Evolutionary conservation across 2,329 filamentous ascomycete genomes (phyloP).

Genomic region (Stachybotrys chlorohalonatus): DNA sequence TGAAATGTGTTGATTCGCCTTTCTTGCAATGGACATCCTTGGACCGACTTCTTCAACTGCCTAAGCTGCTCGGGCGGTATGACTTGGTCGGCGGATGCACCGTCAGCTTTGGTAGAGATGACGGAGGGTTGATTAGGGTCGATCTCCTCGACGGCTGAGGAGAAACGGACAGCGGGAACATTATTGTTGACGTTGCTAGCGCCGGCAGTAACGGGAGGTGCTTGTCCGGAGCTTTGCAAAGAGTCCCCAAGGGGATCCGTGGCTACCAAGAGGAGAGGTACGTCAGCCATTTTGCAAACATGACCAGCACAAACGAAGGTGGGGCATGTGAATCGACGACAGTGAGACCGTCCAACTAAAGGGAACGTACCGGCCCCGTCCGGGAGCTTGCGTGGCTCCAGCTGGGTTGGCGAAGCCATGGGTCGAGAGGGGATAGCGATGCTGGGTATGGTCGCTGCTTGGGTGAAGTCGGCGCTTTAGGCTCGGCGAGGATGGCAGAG

Average conservation of each 20-base stretch:
- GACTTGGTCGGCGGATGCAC: slow-evolving; percentile 24
- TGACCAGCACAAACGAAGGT: not conserved
- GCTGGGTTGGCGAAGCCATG: slow-evolving; percentile 7
- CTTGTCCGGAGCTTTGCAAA: not conserved
- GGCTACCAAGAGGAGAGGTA: not conserved
- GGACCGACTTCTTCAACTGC: slow-evolving; percentile 62
- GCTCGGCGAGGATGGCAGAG: slow-evolving; percentile 4
- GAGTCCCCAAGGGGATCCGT: not conserved
- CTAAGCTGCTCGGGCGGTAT: slow-evolving; percentile 56
- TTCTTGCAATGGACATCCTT: slow-evolving; percentile 70
- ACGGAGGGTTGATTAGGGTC: slow-evolving; percentile 31
- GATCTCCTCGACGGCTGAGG: slow-evolving; percentile 63
- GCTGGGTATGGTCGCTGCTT: slow-evolving; percentile 5
- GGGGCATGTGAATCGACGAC: not conserved
- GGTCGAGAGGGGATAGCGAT: slow-evolving; percentile 8
- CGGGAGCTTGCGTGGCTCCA: not conserved
- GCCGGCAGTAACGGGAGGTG: slow-evolving; percentile 2
- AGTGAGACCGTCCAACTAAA: not conserved
- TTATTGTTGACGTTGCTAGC: slow-evolving; percentile 10
- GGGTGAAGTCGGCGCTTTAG: not conserved
- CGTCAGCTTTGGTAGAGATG: slow-evolving; percentile 16
- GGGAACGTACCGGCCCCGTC: not conserved
- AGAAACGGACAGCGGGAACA: slow-evolving; percentile 57
- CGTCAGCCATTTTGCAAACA: not conserved
- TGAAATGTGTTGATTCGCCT: slow-evolving; percentile 76